phyloP scores from a whole-genome alignment of 805 yeast species.

The Schwanniomyces occidentalis region DNA sequence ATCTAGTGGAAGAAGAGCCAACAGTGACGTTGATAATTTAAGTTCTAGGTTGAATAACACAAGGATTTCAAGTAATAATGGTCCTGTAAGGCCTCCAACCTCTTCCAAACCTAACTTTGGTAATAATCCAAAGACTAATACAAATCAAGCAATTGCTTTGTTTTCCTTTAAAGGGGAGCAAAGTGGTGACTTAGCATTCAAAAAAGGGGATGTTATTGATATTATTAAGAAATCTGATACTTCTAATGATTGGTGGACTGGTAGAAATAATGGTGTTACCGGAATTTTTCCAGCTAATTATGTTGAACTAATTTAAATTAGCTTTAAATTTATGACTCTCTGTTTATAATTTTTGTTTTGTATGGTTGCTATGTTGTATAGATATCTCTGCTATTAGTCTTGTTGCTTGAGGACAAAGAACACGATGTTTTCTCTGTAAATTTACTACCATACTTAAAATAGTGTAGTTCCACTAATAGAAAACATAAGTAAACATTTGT shows the following conservation, averaged over 20 bases:
- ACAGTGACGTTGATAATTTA: slow-evolving; percentile 35
- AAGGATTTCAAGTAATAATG: slow-evolving; percentile 22
- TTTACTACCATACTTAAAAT: too few species aligned
- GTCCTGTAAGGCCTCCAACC: slow-evolving; percentile 39
- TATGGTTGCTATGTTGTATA: too few species aligned
- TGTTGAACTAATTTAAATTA: slow-evolving; percentile 75
- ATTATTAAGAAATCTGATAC: slow-evolving; percentile 84
- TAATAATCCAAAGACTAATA: slow-evolving; percentile 32
- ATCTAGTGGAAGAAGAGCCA: slow-evolving; percentile 28
- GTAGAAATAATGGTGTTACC: slow-evolving; percentile 75
- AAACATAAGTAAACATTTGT: too few species aligned
- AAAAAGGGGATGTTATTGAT: slow-evolving; percentile 90
- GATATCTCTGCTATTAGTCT: too few species aligned
- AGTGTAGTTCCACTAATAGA: too few species aligned
- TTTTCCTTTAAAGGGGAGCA: slow-evolving; percentile 91
- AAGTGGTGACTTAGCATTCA: slow-evolving; percentile 88
- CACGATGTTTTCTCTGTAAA: too few species aligned
- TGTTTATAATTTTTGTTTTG: too few species aligned
- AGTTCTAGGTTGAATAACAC: slow-evolving; percentile 35
- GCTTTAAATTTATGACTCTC: too few species aligned
- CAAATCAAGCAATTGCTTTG: slow-evolving; percentile 86
- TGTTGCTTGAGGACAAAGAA: too few species aligned
- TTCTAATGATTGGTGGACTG: slow-evolving; percentile 99
- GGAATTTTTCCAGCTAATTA: slow-evolving; percentile 98
- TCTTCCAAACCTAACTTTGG: slow-evolving; percentile 44